Evolutionary conservation across 2,329 filamentous ascomycete genomes (phyloP), one percentile per base, ranked within the genome.

Genomic region (Microascus cirrosus): DNA sequence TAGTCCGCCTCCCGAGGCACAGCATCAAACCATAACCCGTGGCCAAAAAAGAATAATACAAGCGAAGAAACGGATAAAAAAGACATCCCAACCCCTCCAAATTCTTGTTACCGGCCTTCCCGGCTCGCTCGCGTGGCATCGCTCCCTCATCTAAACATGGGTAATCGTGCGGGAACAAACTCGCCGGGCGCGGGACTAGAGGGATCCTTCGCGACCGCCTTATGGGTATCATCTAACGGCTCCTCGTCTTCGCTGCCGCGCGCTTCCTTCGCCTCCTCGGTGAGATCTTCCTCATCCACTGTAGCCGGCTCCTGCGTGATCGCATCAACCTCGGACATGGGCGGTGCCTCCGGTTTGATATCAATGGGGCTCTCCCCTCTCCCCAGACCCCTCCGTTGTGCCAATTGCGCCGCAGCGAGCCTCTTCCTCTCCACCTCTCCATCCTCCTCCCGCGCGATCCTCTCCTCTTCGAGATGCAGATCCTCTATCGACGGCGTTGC

Each of bases 131-230:
- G 24, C 25, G 35, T 22, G 7, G 32, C 53, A 20, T 36, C 13
- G 45, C 24, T 22, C 20, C 24, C 39, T 68, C 60, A 81, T 62
- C 71, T 70, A 70, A 85, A 81, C 57, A 75, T 74, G 42, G 83
- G 83, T 60, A 86, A 67, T 59, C 81, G 74, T 39, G 83, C 83
- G 3, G 82, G 82, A 24, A 85, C 72, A 62, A 85, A 85, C 2
- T 69, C 69, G 22, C 22, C 55, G 15, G 28, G 2, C 4, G 15
- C n/a, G 18, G 51, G 51, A 5, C 13, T 13, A n/a, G 51, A 18
- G 8, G 51, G 24, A 2, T 5, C 24, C 51, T 53, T 10, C 28
- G 20, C 2, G 18, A 20, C 10, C 18, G 51, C 13, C n/a, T 50
- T 20, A 12, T 8, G 45, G 20, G 20, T 22, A 50, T 50, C 45